Evolutionary conservation across 1,139 yeast species (phyloP), one percentile per base, ranked within the genome.

Genomic region (Pichia norvegensis): DNA sequence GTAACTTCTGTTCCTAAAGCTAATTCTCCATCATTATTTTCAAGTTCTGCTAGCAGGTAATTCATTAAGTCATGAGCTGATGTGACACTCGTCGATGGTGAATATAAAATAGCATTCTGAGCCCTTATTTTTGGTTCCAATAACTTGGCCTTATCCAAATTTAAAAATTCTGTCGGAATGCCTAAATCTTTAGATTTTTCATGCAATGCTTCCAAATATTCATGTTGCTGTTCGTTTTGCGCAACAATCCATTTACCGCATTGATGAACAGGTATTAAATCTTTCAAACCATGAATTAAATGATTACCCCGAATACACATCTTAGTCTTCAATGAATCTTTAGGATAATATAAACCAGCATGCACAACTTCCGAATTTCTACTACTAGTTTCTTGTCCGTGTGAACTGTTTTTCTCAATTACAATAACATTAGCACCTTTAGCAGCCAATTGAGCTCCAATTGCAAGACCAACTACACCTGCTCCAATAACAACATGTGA

Each of bases 191-290:
- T 67, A 4, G 59, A 51, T 39, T 64, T 59, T 4, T 83, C 76
- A 52, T 74, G 72, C 51, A 88, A 57, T 23, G 66, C 61, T 37
- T 76, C 73, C 38, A 87, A 67, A 54, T 77, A 79, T 38, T 78
- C 79, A 38, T 68, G 72, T 55, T 88, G 90, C 1, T 53, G 55
- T 16, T 79, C 86, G 46, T 72, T 70, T 61, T 87, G 95, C 1
- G 96, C 95, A 14, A 88, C 88, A 7, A 88, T 67, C 88, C 95
- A 84, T 60, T 88, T 88, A 7, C 96, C 97, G 66, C 95, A 85
- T 45, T 73, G 67, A 38, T 66, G 58, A 2, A 78, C 78, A 33
- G 74, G 72, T 27, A 64, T 62, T 9, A 70, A 67, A 0, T 69
- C 72, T 17, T 73, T 73, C 23, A 68, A 39, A 14, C 29, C 63